Base-by-base conservation (phyloP, 2,329 filamentous ascomycete species). In the Rachicladosporium sp. region DNA sequence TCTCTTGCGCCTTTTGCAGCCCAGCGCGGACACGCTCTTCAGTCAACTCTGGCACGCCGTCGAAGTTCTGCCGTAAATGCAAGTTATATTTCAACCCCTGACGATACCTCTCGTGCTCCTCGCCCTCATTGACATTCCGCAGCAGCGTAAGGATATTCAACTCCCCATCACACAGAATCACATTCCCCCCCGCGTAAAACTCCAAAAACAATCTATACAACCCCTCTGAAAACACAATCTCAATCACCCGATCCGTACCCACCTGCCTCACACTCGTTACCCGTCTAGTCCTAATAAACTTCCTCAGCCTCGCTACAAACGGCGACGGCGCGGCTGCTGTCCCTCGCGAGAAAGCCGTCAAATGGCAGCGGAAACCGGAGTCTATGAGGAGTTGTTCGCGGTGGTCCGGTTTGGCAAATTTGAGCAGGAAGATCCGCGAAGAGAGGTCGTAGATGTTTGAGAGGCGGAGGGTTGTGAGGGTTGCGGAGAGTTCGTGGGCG, bases 371-470 rank as follows among this genome's bases (percentile, higher is more conserved):
- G 62, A 98, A 98, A 23, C 91, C 91, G 2, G 85, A 91, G 60
- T 98, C 91, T 52, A 98, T 78, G 37, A 98, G 70, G 21, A 98
- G 71, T 60, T 96, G 89, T 58, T 91, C 81, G 62, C 88, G 87
- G 50, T 80, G 74, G 55, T 89, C 80, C 33, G 89, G 86, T 60
- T 91, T 93, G 40, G 87, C 79, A 57, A 98, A 91, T 59, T 95
- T 96, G 62, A 98, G 74, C 19, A 96, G 78, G 56, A 96, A 85
- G 56, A 96, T 95, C 57, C 89, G 87, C 48, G 87, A 87, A 46
- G 86, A 93, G 43, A 98, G 76, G 61, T 98, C 91, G 67, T 98
- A 96, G 59, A 95, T 80, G 58, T 98, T 98, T 46, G 84, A 78
- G 37, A 96, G 74, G 47, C 91, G 83, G 46, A 96, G 71, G 43